Evolutionary conservation across 345 rosid genomes (phyloP), one percentile per base, ranked within the genome.

Genomic region (Citrus unshiu): DNA sequence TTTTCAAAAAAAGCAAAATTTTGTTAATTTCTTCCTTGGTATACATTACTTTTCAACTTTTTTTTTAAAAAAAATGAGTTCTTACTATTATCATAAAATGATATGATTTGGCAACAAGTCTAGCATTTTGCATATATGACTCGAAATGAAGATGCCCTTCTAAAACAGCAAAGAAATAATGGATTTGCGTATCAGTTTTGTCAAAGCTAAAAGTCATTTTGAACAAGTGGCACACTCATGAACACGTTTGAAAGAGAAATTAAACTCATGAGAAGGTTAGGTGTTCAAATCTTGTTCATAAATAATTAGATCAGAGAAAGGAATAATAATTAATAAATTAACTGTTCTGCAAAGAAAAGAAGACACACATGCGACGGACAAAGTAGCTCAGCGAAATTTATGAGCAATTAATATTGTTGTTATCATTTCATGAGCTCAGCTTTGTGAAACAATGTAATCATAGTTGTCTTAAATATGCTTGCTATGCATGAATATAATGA

Each of bases 341-440:
- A 32, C 24, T 67, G 66, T 34, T 54, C 4, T 62, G 22, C n/a
- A 9, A 18, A 25, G 6, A 60, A 46, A 68, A 82, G 68, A 63
- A 72, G 81, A 84, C 85, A 84, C 84, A 78, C 78, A 75, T 32
- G 24, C 62, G 81, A 80, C 58, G 62, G 77, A 77, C 79, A 79
- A 73, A 76, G 77, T 73, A 79, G 80, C 70, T 70, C 21, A 12
- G 73, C 74, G 80, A 56, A 46, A 62, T 72, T 81, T 76, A 81
- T 69, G 85, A 80, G 74, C 73, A 69, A 78, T 81, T 80, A 81
- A 84, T 88, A 68, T 69, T 81, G 82, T 34, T 73, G 80, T 81
- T 83, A 83, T 60, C 74, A 64, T 80, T 80, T 86, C 81, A 75
- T 78, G 82, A 78, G 85, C 78, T 64, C 60, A 77, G 73, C 81